A percentile compares a stretch with the other conserved stretches of the same genome.
phyloP scores from a whole-genome alignment of 352 stramenopile genomes.

The Blastocystis sp. region DNA sequence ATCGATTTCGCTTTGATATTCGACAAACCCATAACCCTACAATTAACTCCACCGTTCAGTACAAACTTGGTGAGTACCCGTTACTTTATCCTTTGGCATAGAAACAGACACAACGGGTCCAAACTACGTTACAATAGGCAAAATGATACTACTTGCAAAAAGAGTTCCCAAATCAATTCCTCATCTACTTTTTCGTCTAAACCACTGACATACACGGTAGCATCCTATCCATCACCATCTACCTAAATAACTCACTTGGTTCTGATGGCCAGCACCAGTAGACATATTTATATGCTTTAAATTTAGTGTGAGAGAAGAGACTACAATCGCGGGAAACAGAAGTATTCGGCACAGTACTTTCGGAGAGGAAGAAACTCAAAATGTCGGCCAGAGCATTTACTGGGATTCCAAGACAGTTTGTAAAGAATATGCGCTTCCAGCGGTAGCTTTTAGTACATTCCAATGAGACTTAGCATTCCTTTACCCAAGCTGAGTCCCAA shows the following conservation, averaged over 20 bases:
- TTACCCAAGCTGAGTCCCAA: not conserved
- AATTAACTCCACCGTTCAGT: conserved; percentile 37
- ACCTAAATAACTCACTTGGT: conserved; percentile 67
- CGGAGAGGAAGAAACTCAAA: not conserved
- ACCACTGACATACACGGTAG: conserved; percentile 95
- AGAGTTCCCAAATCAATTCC: conserved; percentile 91
- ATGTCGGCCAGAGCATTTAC: conserved; percentile 40
- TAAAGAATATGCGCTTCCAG: conserved; percentile 12
- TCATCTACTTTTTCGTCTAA: conserved; percentile 88
- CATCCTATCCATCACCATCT: conserved; percentile 73
- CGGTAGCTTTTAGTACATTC: not conserved
- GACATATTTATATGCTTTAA: conserved; percentile 66
- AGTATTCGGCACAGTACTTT: not conserved
- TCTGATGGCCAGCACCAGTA: conserved; percentile 78
- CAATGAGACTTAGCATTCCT: not conserved
- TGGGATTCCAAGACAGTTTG: conserved; percentile 29
- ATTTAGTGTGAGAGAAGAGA: not conserved
- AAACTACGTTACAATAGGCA: conserved; percentile 73
- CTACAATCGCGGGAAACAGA: not conserved
- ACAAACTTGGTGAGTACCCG: conserved; percentile 72
- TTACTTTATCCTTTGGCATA: conserved; percentile 97
- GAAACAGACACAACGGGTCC: conserved; percentile 92
- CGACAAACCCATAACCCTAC: conserved; percentile 96
- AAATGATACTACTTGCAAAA: conserved; percentile 70
- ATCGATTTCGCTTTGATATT: conserved; percentile 91